Percentiles rank a stretch among this genome's conserved stretches.
Evolutionary conservation across 176 grass and related monocot species (phyloP).

Genomic region (Microstegium vimineum): DNA sequence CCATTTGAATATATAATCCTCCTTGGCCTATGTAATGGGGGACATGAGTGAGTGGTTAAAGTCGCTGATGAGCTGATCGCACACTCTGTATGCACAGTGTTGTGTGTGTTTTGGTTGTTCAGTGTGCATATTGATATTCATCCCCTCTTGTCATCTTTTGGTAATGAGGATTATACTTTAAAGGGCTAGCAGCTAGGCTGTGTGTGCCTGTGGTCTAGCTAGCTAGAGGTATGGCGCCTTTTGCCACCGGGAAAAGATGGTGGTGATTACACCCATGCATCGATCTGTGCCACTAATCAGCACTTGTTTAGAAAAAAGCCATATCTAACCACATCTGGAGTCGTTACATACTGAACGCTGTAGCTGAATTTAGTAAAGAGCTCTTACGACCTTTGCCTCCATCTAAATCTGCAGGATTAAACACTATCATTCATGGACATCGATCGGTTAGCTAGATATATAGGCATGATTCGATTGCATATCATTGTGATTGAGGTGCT

Average conservation of each 20-base stretch:
- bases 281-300: neutral
- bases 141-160: neutral
- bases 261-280: conserved; percentile 7
- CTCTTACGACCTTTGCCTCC: too few species aligned
- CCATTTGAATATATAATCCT: conserved; percentile 10
- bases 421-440: too few species aligned
- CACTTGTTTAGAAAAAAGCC: neutral
- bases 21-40: conserved; percentile 12
- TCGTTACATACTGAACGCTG: neutral
- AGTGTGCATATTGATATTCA: neutral
- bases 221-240: neutral
- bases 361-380: too few species aligned
- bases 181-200: neutral
- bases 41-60: conserved; percentile 27
- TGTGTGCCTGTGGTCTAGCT: neutral
- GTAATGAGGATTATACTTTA: conserved; percentile 10
- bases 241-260: neutral
- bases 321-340: neutral
- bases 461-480: too few species aligned
- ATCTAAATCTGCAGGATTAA: too few species aligned
- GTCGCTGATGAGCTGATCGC: conserved; percentile 4
- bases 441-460: too few species aligned
- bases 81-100: neutral
- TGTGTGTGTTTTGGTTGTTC: neutral
- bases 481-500: too few species aligned